Evolutionary conservation across 768 basidiomycete species (phyloP), one percentile per base, ranked within the genome.

Genomic region (Cyathus striatus): DNA sequence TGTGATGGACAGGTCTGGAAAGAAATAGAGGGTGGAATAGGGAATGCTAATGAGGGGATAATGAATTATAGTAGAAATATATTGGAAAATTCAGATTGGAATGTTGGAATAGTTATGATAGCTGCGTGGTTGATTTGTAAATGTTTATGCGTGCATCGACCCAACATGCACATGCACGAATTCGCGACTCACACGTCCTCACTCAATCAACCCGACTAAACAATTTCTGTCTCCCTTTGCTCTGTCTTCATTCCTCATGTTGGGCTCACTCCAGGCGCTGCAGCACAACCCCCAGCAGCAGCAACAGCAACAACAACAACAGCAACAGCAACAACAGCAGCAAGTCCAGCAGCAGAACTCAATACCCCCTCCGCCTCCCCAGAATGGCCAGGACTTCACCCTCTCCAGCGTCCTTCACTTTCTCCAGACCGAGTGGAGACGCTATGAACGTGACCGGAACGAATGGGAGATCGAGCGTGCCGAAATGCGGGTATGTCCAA

Each of bases 401-500:
- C 81, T 98, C 42, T 94, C 93, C 5, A 86, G 81, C 56, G 93
- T 98, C 46, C 76, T 99, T 48, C 96, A 99, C 70, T 99, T 91
- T 63, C 76, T 98, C 40, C 96, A 99, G 70, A 91, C 90, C 17
- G 96, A 99, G 72, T 97, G 94, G 91, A 77, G 96, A 49, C 77
- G 90, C 47, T 98, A 96, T 59, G 96, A 98, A 65, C 84, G 94
- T 62, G 96, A 99, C 69, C 78, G 95, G 57, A 99, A 99, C 61
- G 96, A 99, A 68, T 99, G 95, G 95, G 96, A 99, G 74, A 99
- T 99, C 56, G 96, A 98, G 67, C 76, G 96, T 53, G 96, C 96
- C 23, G 96, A 98, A 67, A 97, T 98, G 94, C 78, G 95, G 76
- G 92, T 93, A 50, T 56, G 89, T 80, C 33, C 48, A 43, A 49